Conservation (phyloP, 352 stramenopile genomes). For the Phytophthora sp. region DNA sequence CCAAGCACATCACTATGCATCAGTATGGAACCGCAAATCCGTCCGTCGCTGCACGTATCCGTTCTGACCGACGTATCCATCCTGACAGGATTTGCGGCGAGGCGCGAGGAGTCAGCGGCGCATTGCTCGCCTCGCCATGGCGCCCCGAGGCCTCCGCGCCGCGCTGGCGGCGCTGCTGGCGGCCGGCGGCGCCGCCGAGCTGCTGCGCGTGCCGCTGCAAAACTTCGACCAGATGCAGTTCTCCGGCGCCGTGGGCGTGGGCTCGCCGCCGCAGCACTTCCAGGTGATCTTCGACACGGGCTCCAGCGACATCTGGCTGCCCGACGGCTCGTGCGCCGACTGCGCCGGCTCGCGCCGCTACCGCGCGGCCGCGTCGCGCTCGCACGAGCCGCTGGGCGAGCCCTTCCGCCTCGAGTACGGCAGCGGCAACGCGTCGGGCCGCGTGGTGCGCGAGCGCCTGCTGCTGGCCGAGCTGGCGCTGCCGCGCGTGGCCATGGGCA, state of each 20-base stretch:
- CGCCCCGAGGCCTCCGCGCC: not conserved
- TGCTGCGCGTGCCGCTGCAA: slow-evolving; percentile 70
- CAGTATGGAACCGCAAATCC: too few species aligned
- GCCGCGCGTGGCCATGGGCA: slow-evolving; percentile 46
- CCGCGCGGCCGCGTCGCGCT: slow-evolving; percentile 37
- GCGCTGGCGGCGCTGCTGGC: not conserved
- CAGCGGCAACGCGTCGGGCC: slow-evolving; percentile 58
- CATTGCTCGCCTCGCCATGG: slow-evolving; percentile 14
- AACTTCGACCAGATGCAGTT: slow-evolving; percentile 85
- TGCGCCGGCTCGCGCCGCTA: slow-evolving; percentile 57
- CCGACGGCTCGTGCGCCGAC: slow-evolving; percentile 40
- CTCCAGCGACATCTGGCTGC: slow-evolving; percentile 74
- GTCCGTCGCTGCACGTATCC: too few species aligned
- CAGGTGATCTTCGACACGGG: slow-evolving; percentile 84
- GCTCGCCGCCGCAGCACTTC: slow-evolving; percentile 67
- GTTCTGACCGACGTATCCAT: too few species aligned
- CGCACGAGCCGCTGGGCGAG: slow-evolving; percentile 32
- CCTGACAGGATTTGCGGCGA: too few species aligned
- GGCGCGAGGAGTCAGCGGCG: slow-evolving; percentile 22
- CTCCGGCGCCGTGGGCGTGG: slow-evolving; percentile 63
- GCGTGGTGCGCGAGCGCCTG: slow-evolving; percentile 56
- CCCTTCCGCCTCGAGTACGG: slow-evolving; percentile 70
- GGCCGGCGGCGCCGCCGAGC: not conserved
- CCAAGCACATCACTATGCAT: too few species aligned
- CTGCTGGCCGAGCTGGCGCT: slow-evolving; percentile 37